These are phyloP conservation scores for Cutaneotrichosporon sp. DNA, from an alignment of 1,284 basidiomycete species.

Conservation along the genomic window DNA sequence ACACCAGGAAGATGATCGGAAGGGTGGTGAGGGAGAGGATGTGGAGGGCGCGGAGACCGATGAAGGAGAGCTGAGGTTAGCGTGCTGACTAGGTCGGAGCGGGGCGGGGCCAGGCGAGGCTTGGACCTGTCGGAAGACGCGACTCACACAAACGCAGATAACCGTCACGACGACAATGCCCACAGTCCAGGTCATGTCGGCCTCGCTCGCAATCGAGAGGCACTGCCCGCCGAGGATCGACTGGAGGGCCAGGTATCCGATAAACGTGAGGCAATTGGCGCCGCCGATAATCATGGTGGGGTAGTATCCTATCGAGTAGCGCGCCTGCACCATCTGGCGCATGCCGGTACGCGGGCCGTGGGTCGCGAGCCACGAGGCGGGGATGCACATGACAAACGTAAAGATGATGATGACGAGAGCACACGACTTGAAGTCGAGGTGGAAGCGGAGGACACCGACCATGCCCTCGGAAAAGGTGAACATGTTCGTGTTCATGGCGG, in stretches of 20 bases:
- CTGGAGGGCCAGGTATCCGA: slow-evolving; percentile 75
- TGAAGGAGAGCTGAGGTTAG: slow-evolving; percentile 55
- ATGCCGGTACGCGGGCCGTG: slow-evolving; percentile 85
- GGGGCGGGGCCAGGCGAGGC: too few relatives aligned
- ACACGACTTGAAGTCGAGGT: slow-evolving; percentile 38
- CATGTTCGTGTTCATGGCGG: slow-evolving; percentile 51
- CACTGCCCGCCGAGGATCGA: slow-evolving; percentile 78
- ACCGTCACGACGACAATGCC: slow-evolving; percentile 84
- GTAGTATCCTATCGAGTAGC: slow-evolving; percentile 75
- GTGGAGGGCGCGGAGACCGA: slow-evolving; percentile 56
- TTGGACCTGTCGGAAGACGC: background rate
- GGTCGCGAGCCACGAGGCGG: slow-evolving; percentile 58
- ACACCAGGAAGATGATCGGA: slow-evolving; percentile 65
- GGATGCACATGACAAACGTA: slow-evolving; percentile 33
- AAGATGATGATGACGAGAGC: slow-evolving; percentile 41
- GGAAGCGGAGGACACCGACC: slow-evolving; percentile 44
- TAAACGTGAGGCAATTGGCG: slow-evolving; percentile 64
- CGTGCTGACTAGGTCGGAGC: background rate
- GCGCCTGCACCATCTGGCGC: slow-evolving; percentile 81
- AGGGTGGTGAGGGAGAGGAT: slow-evolving; percentile 49
- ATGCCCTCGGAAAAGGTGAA: slow-evolving; percentile 50
- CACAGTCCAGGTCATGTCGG: slow-evolving; percentile 59
- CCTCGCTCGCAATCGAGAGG: slow-evolving; percentile 67
- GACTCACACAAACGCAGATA: slow-evolving; percentile 69
- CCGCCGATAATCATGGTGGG: slow-evolving; percentile 66